Base-by-base conservation (phyloP, 257 asterid species). In the Henckelia pumila region DNA sequence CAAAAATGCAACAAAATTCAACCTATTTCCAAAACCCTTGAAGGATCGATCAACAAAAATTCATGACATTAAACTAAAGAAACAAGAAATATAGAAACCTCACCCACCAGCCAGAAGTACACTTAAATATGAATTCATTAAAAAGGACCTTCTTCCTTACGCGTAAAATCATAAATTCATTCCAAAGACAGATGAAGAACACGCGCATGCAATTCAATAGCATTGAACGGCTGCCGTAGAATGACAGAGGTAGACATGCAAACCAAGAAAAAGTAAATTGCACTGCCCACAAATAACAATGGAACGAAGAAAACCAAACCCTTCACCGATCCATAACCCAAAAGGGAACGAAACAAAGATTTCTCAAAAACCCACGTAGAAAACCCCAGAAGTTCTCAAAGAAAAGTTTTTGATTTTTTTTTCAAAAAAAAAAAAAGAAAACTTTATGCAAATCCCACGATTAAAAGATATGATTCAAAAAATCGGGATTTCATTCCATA, bases 161-260 rank as follows among this genome's bases (percentile, higher is more conserved):
- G 52, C 56, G 19, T 20, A 47, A 63, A 67, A 64, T 73, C 71
- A 62, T 21, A 56, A 29, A 52, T 33, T 29, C 5, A 62, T 61
- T 49, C 37, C 53, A 19, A 35, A 14, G 7, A 10, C 10, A 74
- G 4, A n/a, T 19, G 64, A 63, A 28, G 28, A 59, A 11, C 19
- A 49, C 57, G 53, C 21, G 61, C 80, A 71, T 76, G 76, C 69
- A 75, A 66, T 30, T 24, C n/a, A 55, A 55, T 30, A 9, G 50
- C 50, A 28, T 25, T n/a, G 7, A 33, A 52, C 20, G 21, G 47
- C 24, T 67, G 28, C 9, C 14, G 4, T n/a, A 33, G 52, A 62
- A 7, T 50, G 69, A 24, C 58, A 24, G 33, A 53, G 28, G 14
- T 17, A 25, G 57, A 37, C 32, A 65, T 33, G 50, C 70, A 47